Evolutionary conservation across 1,284 basidiomycete species (phyloP).

Genomic region (Entoloma clypeatum): DNA sequence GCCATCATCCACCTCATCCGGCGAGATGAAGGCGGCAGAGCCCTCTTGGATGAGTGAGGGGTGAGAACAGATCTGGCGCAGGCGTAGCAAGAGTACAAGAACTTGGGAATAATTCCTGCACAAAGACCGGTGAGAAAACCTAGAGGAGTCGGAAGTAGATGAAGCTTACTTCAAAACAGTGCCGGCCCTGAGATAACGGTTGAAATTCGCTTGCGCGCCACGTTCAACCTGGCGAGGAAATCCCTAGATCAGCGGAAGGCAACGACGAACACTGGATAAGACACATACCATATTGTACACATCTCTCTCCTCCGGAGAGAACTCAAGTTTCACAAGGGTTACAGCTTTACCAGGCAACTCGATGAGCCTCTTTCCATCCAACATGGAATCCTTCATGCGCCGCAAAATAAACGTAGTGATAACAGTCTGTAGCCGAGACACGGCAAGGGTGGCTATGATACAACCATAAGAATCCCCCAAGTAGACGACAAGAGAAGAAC

Average conservation of each 20-base stretch:
- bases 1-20: constrained; percentile 36
- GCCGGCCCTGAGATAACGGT: constrained; percentile 50
- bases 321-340: constrained; percentile 44
- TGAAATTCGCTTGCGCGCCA: constrained; percentile 54
- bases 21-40: constrained; percentile 35
- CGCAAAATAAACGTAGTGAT: constrained; percentile 48
- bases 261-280: background rate
- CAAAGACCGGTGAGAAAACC: background rate
- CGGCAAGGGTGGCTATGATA: constrained; percentile 42
- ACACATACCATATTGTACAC: constrained; percentile 48
- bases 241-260: background rate
- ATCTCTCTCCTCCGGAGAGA: constrained; percentile 51
- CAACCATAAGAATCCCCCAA: constrained; percentile 3
- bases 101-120: constrained; percentile 52
- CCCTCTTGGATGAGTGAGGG: constrained; percentile 50
- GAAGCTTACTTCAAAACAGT: constrained; percentile 49
- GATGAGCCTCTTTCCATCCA: constrained; percentile 60
- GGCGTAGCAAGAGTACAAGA: constrained; percentile 49
- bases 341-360: constrained; percentile 53
- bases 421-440: constrained; percentile 48
- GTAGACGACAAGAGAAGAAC: constrained; percentile 14
- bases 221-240: constrained; percentile 42
- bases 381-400: constrained; percentile 49
- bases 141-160: background rate
- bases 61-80: constrained; percentile 56